phyloP scores from a whole-genome alignment of 805 yeast genomes.

The Kazachstania kunashirensis region DNA sequence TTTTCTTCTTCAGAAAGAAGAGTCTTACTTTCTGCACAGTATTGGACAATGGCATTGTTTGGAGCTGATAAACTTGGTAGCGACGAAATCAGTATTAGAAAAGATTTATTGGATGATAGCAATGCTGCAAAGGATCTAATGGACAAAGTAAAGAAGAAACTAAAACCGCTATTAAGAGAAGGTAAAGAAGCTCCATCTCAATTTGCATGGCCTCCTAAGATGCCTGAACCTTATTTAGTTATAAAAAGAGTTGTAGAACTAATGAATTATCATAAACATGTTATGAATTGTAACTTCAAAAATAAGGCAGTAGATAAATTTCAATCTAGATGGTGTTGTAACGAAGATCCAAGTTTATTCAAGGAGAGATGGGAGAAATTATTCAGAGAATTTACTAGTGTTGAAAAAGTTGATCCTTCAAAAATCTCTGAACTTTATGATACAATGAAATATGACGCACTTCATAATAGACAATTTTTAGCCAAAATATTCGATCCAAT shows the following conservation, averaged over 20 bases:
- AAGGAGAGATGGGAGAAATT: constrained; percentile 96
- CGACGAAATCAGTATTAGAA: constrained; percentile 70
- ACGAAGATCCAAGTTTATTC: constrained; percentile 84
- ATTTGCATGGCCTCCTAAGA: constrained; percentile 96
- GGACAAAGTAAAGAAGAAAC: constrained; percentile 95
- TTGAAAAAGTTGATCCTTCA: constrained; percentile 95
- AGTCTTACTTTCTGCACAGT: constrained; percentile 84
- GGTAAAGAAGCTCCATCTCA: constrained; percentile 97
- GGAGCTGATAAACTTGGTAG: constrained; percentile 67
- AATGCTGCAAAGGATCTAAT: constrained; percentile 96
- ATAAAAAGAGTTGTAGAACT: constrained; percentile 89
- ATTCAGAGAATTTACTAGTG: constrained; percentile 81
- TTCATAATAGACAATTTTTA: constrained; percentile 85
- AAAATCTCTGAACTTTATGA: constrained; percentile 94
- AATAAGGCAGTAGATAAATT: constrained; percentile 54
- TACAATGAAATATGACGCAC: constrained; percentile 96
- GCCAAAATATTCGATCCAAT: constrained; percentile 71
- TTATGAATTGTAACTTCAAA: constrained; percentile 73
- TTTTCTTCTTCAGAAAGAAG: constrained; percentile 91
- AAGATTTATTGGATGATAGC: constrained; percentile 88
- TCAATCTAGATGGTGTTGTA: constrained; percentile 90
- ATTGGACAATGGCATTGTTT: constrained; percentile 69
- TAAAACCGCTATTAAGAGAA: constrained; percentile 86
- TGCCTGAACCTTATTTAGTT: constrained; percentile 95
- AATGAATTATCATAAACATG: constrained; percentile 81